These are phyloP conservation scores for Babesia ovis DNA, from an alignment of 169 alveolate species.

Conservation along the genomic window DNA sequence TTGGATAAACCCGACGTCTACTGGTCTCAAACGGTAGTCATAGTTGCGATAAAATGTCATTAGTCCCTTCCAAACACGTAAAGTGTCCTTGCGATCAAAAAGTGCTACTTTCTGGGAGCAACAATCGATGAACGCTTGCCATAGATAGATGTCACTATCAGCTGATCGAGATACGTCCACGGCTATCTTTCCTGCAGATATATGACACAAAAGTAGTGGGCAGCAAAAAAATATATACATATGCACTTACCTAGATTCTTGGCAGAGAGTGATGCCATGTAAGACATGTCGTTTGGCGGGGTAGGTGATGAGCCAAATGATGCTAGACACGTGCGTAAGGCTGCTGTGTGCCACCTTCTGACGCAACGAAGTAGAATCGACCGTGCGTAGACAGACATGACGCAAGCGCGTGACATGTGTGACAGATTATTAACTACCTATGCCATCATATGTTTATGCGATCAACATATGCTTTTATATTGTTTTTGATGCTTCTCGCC, in stretches of 20 bases:
- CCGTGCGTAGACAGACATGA: background rate
- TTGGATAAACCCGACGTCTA: conserved; percentile 17
- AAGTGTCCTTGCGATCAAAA: conserved; percentile 56
- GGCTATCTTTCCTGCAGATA: conserved; percentile 55
- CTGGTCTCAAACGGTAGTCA: conserved; percentile 20
- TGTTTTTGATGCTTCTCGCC: conserved; percentile 13
- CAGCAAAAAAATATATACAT: background rate
- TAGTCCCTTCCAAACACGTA: conserved; percentile 43
- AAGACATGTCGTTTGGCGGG: conserved; percentile 3
- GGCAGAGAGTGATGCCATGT: conserved; percentile 47
- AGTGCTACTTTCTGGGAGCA: conserved; percentile 14
- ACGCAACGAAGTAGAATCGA: background rate
- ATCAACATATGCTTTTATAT: background rate
- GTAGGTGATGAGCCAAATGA: conserved; percentile 3
- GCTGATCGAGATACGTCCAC: conserved; percentile 57
- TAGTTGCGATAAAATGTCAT: conserved; percentile 38
- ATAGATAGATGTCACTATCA: conserved; percentile 43
- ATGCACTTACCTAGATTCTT: conserved; percentile 49
- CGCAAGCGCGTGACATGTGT: background rate
- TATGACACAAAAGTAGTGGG: background rate
- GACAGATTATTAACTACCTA: background rate
- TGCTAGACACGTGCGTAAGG: background rate
- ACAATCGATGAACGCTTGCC: conserved; percentile 48
- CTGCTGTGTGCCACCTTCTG: conserved; percentile 5
- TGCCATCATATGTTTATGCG: conserved; percentile 3